Evolutionary conservation across 2,329 filamentous ascomycete genomes (phyloP), one percentile per base, ranked within the genome.

Genomic region (Tolypocladium sp.): DNA sequence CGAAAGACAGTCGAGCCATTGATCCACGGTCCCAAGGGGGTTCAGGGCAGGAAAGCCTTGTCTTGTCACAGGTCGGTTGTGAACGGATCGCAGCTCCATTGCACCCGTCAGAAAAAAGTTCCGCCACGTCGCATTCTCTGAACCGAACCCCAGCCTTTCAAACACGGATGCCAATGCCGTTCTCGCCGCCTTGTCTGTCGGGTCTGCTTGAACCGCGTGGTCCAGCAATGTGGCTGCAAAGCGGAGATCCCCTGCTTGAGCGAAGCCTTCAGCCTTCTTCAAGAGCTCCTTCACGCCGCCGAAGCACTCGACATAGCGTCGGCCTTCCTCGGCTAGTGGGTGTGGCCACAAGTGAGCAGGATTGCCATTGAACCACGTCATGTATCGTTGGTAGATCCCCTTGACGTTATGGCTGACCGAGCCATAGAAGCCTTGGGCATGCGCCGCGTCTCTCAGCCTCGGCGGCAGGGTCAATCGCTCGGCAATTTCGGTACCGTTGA

Each of bases 51-150:
- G 46, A 13, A 51, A 30, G n/a, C 15, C 25, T 4, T 22, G 46
- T 30, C 10, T 30, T 1, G 13, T 30, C 46, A 13, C 9, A 13
- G 37, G 37, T 9, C 9, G 53, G 41, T 8, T 12, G 40, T 40
- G 27, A 17, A 42, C 25, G 2, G 33, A 17, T 40, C 61, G 61
- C 51, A 74, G 66, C 54, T 70, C 69, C 30, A 59, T 57, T 8
- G 73, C 67, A 0, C 65, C 68, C 2, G 67, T 68, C 4, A 76
- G 63, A 56, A 71, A 76, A 56, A 75, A 73, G 58, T 76, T 76
- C 4, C 75, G 64, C 74, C 74, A 76, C 0, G 70, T 71, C 4
- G 66, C 74, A 62, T 76, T 77, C 62, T 76, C 74, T 3, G 70
- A 58, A 3, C 71, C 71, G 57, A 66, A 71, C 0, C 71, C 75